phyloP scores from a whole-genome alignment of 108 stramenopile species.

The Skeletonema potamos region DNA sequence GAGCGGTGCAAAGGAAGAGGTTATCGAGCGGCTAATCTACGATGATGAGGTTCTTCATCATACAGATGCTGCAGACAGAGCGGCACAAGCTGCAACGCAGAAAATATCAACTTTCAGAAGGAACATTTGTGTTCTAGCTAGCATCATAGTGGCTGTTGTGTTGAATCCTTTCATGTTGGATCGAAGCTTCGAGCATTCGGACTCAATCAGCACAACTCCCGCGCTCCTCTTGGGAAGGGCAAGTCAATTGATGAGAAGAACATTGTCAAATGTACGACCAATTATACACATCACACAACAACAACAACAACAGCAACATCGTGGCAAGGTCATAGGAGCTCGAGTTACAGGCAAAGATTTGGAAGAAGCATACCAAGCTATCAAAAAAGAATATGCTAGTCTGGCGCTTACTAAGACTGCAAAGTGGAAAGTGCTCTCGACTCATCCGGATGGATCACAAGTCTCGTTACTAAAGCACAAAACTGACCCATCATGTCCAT shows the following conservation, averaged over 20 bases:
- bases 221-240: not conserved
- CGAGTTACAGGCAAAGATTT: slow-evolving; percentile 11
- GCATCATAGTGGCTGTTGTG: not conserved
- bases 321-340: slow-evolving; percentile 12
- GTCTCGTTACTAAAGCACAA: slow-evolving; percentile 58
- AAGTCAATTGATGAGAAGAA: not conserved
- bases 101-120: not conserved
- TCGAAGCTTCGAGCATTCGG: not conserved
- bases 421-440: not conserved
- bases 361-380: slow-evolving; percentile 13
- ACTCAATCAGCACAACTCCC: not conserved
- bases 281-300: not conserved
- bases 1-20: slow-evolving; percentile 52
- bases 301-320: not conserved
- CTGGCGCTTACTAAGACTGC: not conserved
- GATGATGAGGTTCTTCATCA: slow-evolving; percentile 10
- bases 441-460: slow-evolving; percentile 41
- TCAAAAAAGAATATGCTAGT: slow-evolving; percentile 13
- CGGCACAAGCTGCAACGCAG: not conserved
- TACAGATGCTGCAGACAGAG: not conserved
- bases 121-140: not conserved
- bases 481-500: slow-evolving; percentile 63
- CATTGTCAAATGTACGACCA: not conserved
- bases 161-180: not conserved
- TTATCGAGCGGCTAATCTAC: slow-evolving; percentile 47